phyloP scores from a whole-genome alignment of 306 rosid genomes.

The Gastrolobium bilobum region DNA sequence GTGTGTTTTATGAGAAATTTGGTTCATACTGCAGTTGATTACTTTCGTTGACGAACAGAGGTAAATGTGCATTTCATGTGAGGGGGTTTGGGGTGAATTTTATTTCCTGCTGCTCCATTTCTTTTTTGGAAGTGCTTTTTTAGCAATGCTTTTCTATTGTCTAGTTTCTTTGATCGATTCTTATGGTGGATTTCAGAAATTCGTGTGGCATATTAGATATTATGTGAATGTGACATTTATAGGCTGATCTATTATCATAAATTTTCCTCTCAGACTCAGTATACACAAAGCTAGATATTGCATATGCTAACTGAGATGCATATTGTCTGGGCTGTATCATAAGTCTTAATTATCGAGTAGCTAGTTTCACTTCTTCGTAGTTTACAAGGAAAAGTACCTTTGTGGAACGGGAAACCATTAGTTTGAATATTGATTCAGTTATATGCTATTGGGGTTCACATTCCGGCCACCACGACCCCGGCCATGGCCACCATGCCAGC shows the following conservation, averaged over 20 bases:
- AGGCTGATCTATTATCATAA: neutral
- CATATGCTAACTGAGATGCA: neutral
- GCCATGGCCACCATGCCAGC: too few relatives aligned
- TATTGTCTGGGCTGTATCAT: neutral
- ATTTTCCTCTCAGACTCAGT: neutral
- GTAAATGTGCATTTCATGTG: neutral
- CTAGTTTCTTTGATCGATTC: constrained; percentile 8
- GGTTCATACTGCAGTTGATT: neutral
- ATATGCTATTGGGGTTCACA: neutral
- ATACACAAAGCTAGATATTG: neutral
- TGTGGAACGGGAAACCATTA: constrained; percentile 8
- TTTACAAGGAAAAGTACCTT: constrained; percentile 1
- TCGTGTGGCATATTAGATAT: neutral
- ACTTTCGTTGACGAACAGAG: neutral
- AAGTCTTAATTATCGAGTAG: constrained; percentile 3
- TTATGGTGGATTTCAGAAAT: neutral
- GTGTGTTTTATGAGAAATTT: neutral
- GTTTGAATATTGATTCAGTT: constrained; percentile 9
- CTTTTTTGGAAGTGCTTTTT: neutral
- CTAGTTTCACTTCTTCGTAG: neutral
- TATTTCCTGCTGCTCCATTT: neutral
- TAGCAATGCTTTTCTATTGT: neutral
- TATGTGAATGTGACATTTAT: neutral
- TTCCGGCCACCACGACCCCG: too few relatives aligned
- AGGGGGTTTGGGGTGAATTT: neutral